Conservation (phyloP, 441 rosid genomes). For the Adansonia rubrostipa region DNA sequence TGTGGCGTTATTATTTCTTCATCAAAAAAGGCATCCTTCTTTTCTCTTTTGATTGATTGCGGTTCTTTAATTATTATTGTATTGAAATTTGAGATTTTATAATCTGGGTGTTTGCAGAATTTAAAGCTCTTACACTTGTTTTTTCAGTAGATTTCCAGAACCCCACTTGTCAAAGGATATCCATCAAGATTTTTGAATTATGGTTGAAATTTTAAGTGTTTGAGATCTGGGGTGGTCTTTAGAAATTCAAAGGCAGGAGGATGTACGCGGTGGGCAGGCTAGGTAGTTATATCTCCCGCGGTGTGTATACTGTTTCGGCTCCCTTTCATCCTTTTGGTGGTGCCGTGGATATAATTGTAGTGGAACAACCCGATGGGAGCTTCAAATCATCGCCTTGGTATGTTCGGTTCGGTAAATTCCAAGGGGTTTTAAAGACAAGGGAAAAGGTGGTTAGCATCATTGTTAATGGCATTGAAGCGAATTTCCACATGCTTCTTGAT, state of each 20-base stretch:
- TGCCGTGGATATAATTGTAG: slow-evolving; percentile 94
- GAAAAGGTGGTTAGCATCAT: slow-evolving; percentile 63
- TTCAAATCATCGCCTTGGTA: slow-evolving; percentile 98
- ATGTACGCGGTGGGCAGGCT: slow-evolving; percentile 90
- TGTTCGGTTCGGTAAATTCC: slow-evolving; percentile 93
- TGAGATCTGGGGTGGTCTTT: slow-evolving; percentile 31
- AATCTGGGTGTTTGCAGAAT: slow-evolving; percentile 31
- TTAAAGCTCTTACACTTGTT: slow-evolving; percentile 13
- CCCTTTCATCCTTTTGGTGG: slow-evolving; percentile 99
- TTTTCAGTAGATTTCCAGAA: not conserved
- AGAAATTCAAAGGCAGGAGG: slow-evolving; percentile 27
- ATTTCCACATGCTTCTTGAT: slow-evolving; percentile 86
- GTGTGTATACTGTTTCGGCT: slow-evolving; percentile 82
- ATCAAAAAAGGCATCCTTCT: not conserved
- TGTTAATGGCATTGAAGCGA: slow-evolving; percentile 80
- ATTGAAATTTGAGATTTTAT: slow-evolving; percentile 27
- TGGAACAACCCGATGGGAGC: slow-evolving; percentile 89
- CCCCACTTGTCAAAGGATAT: not conserved
- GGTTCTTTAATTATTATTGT: slow-evolving; percentile 16
- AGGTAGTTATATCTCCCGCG: slow-evolving; percentile 83
- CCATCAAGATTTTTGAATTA: slow-evolving; percentile 24
- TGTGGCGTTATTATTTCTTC: slow-evolving; percentile 13
- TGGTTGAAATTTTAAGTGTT: slow-evolving; percentile 34
- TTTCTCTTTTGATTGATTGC: slow-evolving; percentile 21
- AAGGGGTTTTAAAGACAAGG: slow-evolving; percentile 85